phyloP scores from a whole-genome alignment of 768 basidiomycete genomes.

The Podaxis sp. region DNA sequence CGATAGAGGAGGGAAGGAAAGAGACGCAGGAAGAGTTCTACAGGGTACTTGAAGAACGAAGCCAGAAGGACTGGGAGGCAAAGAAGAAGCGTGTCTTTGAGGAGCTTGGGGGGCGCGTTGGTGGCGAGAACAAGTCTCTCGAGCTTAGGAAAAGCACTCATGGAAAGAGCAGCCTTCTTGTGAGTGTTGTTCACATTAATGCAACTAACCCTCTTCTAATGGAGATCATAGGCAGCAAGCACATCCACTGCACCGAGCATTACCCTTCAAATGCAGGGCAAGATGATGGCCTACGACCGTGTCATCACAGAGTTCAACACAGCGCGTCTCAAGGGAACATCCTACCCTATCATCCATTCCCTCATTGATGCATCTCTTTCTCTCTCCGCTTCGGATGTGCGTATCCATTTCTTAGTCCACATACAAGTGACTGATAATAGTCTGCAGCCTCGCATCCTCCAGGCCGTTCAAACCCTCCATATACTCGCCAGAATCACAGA shows the following conservation, averaged over 20 bases:
- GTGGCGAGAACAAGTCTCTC: conserved; percentile 49
- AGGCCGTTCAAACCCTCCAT: conserved; percentile 68
- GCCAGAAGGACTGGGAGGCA: conserved; percentile 81
- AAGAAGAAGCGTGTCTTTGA: conserved; percentile 89
- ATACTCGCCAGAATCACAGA: conserved; percentile 71
- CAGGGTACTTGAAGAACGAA: conserved; percentile 68
- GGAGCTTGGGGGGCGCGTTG: conserved; percentile 71
- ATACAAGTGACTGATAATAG: neutral
- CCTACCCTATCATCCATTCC: conserved; percentile 72
- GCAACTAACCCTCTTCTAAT: neutral
- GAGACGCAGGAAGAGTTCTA: conserved; percentile 87
- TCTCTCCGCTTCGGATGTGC: conserved; percentile 51
- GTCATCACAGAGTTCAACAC: conserved; percentile 75
- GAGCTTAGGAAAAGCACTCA: conserved; percentile 63
- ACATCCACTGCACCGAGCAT: conserved; percentile 42
- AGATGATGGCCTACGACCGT: conserved; percentile 95
- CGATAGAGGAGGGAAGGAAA: conserved; percentile 85
- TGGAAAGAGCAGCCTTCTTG: conserved; percentile 50
- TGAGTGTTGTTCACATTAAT: conserved; percentile 24
- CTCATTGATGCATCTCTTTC: conserved; percentile 63
- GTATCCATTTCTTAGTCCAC: conserved; percentile 17
- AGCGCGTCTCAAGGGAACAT: conserved; percentile 64
- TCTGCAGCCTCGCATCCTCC: conserved; percentile 43
- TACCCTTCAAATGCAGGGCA: conserved; percentile 79
- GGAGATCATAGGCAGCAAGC: conserved; percentile 19